Conservation (phyloP, 2,329 filamentous ascomycete species). For the Botrytis byssoidea region DNA sequence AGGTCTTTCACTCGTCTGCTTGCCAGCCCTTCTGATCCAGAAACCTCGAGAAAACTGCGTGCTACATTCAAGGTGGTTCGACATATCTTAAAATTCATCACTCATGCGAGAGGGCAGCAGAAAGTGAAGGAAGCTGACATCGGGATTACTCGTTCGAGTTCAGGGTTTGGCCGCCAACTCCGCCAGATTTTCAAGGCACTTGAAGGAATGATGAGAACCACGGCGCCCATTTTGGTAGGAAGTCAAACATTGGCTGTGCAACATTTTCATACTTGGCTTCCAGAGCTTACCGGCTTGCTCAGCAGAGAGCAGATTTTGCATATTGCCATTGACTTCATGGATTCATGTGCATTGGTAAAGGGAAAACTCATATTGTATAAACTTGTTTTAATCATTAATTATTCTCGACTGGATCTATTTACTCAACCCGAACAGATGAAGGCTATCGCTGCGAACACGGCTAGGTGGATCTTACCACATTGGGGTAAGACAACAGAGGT, state of each 20-base stretch:
- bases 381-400: constrained; percentile 87
- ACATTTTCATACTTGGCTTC: constrained; percentile 97
- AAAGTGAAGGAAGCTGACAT: constrained; percentile 85
- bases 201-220: constrained; percentile 84
- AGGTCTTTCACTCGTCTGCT: constrained; percentile 83
- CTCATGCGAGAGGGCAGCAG: constrained; percentile 82
- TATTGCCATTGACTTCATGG: constrained; percentile 89
- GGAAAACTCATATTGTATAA: constrained; percentile 92
- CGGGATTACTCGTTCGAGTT: constrained; percentile 72
- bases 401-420: constrained; percentile 80
- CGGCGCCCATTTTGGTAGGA: constrained; percentile 80
- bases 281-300: constrained; percentile 76
- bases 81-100: constrained; percentile 92
- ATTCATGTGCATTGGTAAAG: constrained; percentile 82
- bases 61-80: constrained; percentile 93
- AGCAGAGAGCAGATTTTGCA: constrained; percentile 82
- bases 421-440: constrained; percentile 71
- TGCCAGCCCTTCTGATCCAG: constrained; percentile 76
- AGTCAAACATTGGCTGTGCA: constrained; percentile 95
- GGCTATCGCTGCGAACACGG: constrained; percentile 75
- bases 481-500: constrained; percentile 77
- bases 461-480: constrained; percentile 87
- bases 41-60: constrained; percentile 79
- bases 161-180: constrained; percentile 76
- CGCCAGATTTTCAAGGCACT: constrained; percentile 86